Conservation (phyloP, 2,329 filamentous ascomycete species). For the Alternaria arbusti region DNA sequence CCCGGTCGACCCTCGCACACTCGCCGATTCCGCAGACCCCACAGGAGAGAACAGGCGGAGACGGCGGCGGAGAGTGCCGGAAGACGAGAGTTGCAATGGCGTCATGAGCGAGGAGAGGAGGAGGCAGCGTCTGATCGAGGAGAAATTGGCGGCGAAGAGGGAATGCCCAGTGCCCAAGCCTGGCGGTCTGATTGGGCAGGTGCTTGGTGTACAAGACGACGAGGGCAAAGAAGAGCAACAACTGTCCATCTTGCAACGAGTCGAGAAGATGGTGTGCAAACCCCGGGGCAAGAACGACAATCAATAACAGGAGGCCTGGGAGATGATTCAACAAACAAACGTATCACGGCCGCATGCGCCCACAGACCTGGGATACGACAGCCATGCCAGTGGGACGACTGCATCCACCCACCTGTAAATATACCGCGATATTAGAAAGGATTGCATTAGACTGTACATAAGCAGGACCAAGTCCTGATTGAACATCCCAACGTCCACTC, state of each 20-base stretch:
- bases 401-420: neutral
- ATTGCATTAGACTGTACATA: constrained; percentile 5
- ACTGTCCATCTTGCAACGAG: constrained; percentile 11
- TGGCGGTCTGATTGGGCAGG: constrained; percentile 74
- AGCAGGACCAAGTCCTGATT: neutral
- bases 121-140: constrained; percentile 21
- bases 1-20: constrained; percentile 76
- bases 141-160: constrained; percentile 54
- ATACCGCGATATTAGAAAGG: neutral
- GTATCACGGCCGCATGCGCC: neutral
- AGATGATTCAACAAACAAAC: neutral
- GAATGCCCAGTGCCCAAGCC: constrained; percentile 96
- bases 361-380: neutral
- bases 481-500: neutral
- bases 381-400: neutral
- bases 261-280: constrained; percentile 18
- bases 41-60: constrained; percentile 36
- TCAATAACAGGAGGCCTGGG: constrained; percentile 10
- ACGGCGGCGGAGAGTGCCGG: constrained; percentile 51
- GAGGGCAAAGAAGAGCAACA: constrained; percentile 20
- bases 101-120: constrained; percentile 28
- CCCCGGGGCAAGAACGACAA: constrained; percentile 14
- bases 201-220: constrained; percentile 68
- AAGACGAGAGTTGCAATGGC: constrained; percentile 29
- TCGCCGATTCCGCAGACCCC: constrained; percentile 68